phyloP scores from a whole-genome alignment of 2,329 filamentous ascomycete genomes.

The Fragosphaeria purpurea region DNA sequence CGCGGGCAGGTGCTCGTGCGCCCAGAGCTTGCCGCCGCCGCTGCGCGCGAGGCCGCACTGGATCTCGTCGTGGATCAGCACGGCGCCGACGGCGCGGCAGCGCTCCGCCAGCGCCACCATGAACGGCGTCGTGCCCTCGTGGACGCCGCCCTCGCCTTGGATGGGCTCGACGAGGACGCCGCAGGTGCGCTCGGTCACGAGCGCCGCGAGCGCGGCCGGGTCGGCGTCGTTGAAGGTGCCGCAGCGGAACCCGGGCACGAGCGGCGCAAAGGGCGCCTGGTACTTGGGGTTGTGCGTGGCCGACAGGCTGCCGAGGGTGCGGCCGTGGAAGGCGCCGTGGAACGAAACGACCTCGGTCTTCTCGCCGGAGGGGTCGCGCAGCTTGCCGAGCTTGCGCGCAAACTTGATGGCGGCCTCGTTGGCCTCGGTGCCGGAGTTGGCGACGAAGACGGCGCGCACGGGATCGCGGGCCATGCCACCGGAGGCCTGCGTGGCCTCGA shows the following conservation, averaged over 20 bases:
- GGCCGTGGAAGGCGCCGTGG: slow-evolving; percentile 84
- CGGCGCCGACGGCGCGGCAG: slow-evolving; percentile 77
- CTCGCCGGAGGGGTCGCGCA: slow-evolving; percentile 55
- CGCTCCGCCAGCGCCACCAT: slow-evolving; percentile 71
- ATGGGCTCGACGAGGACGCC: slow-evolving; percentile 96
- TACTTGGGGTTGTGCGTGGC: slow-evolving; percentile 98
- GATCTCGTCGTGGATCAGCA: slow-evolving; percentile 93
- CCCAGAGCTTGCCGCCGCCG: slow-evolving; percentile 70
- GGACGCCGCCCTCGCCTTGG: slow-evolving; percentile 90
- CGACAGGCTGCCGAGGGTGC: slow-evolving; percentile 91
- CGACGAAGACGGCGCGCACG: slow-evolving; percentile 74
- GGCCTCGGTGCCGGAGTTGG: slow-evolving; percentile 93
- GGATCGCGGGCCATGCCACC: slow-evolving; percentile 58
- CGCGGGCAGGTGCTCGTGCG: slow-evolving; percentile 62
- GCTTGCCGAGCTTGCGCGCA: slow-evolving; percentile 79
- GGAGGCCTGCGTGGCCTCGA: slow-evolving; percentile 68
- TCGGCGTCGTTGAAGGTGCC: slow-evolving; percentile 83
- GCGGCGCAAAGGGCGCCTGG: slow-evolving; percentile 86
- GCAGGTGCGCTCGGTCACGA: slow-evolving; percentile 79
- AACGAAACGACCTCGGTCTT: slow-evolving; percentile 89
- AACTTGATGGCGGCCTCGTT: slow-evolving; percentile 99
- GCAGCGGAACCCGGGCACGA: slow-evolving; percentile 88
- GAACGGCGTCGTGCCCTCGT: slow-evolving; percentile 74
- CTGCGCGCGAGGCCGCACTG: slow-evolving; percentile 88
- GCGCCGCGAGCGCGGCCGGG: slow-evolving; percentile 54